Evolutionary conservation across 441 rosid genomes (phyloP), one percentile per base, ranked within the genome.

Genomic region (Aleurites moluccanus): DNA sequence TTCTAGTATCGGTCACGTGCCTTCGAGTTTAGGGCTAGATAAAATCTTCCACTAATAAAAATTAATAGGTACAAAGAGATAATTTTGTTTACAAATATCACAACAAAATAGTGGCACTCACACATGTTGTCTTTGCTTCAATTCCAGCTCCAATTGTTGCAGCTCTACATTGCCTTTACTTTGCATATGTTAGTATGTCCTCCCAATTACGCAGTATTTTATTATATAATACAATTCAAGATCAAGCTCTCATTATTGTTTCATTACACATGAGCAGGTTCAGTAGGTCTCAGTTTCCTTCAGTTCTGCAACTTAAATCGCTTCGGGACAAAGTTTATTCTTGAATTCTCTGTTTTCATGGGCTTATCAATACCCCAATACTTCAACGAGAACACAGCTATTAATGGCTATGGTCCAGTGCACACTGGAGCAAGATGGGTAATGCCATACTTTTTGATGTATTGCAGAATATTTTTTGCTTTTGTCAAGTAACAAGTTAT

Each of bases 391-490:
- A 90, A 92, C 85, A 90, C 93, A 11, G 94, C 92, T 33, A 63
- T 90, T 21, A 84, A 92, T 44, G 91, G 94, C 69, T 92, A 89
- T 50, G 96, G 99, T 59, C 98, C 97, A 0, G 96, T 91, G 75
- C 98, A 91, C 77, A 94, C 97, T 23, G 77, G 81, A 23, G 98
- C 98, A 8, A 90, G 93, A 93, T 96, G 99, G 98, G 98, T 96
- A 91, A 71, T 28, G 8, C 50, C 63, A 55, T 21, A 9, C 25
- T 61, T 7, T 30, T 53, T 47, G n/a, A n/a, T n/a, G n/a, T n/a
- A n/a, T n/a, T n/a, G n/a, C n/a, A n/a, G n/a, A n/a, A n/a, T n/a
- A n/a, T n/a, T n/a, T n/a, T n/a, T n/a, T n/a, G n/a, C n/a, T n/a
- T n/a, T n/a, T n/a, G n/a, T n/a, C n/a, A n/a, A n/a, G n/a, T n/a